phyloP scores from a whole-genome alignment of 768 basidiomycete species.

The Tricholoma flavovirens region DNA sequence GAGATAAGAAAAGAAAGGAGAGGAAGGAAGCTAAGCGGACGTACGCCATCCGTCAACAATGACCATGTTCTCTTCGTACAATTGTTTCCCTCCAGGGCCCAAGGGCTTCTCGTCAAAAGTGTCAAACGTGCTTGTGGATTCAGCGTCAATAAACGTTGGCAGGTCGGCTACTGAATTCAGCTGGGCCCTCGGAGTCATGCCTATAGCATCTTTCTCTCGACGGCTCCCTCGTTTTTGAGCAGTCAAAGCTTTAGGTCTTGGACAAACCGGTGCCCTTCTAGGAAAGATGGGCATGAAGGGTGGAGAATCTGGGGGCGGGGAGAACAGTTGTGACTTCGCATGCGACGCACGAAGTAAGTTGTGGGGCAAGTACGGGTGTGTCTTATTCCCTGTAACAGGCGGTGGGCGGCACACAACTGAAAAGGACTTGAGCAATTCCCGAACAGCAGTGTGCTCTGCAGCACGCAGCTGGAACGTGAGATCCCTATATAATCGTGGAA shows the following conservation, averaged over 20 bases:
- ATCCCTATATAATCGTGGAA: constrained; percentile 12
- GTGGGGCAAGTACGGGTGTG: constrained; percentile 11
- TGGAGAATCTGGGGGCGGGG: constrained; percentile 20
- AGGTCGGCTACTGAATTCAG: constrained; percentile 34
- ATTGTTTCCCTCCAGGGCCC: constrained; percentile 18
- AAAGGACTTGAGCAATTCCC: constrained; percentile 12
- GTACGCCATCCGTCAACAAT: constrained; percentile 64
- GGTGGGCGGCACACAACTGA: constrained; percentile 7
- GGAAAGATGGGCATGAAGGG: constrained; percentile 30
- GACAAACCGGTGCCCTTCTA: background rate
- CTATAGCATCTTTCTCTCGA: background rate
- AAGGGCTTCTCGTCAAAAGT: constrained; percentile 28
- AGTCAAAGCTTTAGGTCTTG: background rate
- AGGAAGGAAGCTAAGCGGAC: constrained; percentile 21
- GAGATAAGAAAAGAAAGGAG: background rate
- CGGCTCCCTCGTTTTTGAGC: background rate
- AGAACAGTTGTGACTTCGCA: constrained; percentile 18
- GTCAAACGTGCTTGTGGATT: background rate
- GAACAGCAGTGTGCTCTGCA: constrained; percentile 17
- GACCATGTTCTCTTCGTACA: constrained; percentile 46
- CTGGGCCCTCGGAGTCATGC: background rate
- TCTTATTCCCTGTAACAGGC: constrained; percentile 4
- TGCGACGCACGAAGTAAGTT: constrained; percentile 9
- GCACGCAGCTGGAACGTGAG: constrained; percentile 14
- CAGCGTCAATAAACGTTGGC: constrained; percentile 20